These are phyloP conservation scores for Cercophora sp. DNA, from an alignment of 495 filamentous ascomycete species.

Conservation along the genomic window DNA sequence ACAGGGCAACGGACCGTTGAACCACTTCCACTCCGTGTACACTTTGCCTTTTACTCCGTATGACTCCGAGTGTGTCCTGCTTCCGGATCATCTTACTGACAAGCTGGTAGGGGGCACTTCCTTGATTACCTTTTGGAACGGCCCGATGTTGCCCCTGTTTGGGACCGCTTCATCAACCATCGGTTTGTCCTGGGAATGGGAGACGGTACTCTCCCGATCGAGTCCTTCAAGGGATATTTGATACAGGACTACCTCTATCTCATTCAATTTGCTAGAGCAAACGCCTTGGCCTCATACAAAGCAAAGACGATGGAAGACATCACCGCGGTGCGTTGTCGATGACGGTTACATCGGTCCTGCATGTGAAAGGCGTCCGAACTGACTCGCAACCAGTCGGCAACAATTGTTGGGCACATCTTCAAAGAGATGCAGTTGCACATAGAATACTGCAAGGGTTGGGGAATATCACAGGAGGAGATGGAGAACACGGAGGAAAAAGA, in stretches of 20 bases:
- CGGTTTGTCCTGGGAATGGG: slow-evolving; percentile 75
- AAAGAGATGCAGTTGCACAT: slow-evolving; percentile 78
- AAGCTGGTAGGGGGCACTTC: slow-evolving; percentile 62
- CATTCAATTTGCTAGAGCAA: slow-evolving; percentile 83
- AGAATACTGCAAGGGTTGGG: slow-evolving; percentile 73
- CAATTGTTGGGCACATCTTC: slow-evolving; percentile 68
- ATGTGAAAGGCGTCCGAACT: background rate
- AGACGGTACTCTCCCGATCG: slow-evolving; percentile 63
- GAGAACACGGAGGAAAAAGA: slow-evolving; percentile 67
- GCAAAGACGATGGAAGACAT: slow-evolving; percentile 69
- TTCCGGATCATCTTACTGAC: slow-evolving; percentile 8
- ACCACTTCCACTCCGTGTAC: slow-evolving; percentile 87
- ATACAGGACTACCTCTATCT: slow-evolving; percentile 89
- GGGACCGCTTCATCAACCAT: slow-evolving; percentile 73
- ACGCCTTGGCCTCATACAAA: slow-evolving; percentile 81
- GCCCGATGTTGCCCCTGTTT: slow-evolving; percentile 64
- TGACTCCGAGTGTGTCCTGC: slow-evolving; percentile 29
- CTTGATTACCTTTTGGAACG: slow-evolving; percentile 78
- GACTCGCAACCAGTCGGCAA: slow-evolving; percentile 54
- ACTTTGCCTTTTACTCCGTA: slow-evolving; percentile 79
- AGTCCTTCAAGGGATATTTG: slow-evolving; percentile 79
- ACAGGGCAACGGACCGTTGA: slow-evolving; percentile 81
- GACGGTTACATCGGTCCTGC: background rate
- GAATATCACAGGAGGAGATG: slow-evolving; percentile 71
- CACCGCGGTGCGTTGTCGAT: slow-evolving; percentile 45